Base-by-base conservation (phyloP, 2,329 filamentous ascomycete species). In the Didymella pinodella region DNA sequence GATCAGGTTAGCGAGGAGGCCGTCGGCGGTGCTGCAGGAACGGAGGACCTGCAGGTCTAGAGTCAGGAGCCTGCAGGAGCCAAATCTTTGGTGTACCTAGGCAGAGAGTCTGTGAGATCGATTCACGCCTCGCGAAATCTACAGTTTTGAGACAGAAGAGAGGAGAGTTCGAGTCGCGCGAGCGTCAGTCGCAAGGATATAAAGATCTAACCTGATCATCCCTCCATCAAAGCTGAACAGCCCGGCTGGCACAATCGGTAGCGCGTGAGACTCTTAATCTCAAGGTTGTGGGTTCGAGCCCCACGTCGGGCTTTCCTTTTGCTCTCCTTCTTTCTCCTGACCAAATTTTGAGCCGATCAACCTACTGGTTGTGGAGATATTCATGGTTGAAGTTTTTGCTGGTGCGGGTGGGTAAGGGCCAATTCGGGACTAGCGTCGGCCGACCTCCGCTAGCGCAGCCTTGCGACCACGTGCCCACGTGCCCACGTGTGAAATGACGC, bases 211-310 rank as follows among this genome's bases (percentile, higher is more conserved):
- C 2, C 18, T 32, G n/a, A 5, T 14, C 4, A 22, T 11, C 3
- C 20, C 11, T 29, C 5, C n/a, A 47, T 25, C n/a, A 47, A 53
- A 28, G 22, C 7, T 3, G 25, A 32, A 47, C 25, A 26, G 51
- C 51, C 51, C 51, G 51, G 51, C 51, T 54, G 51, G 51, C 51
- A 54, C 51, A 54, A 54, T 54, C 51, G 51, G 51, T 54, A 54
- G 51, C 51, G 51, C 51, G 51, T 54, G 51, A 54, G 51, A 54
- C 51, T 54, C 51, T 54, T 54, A 54, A 54, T 54, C 51, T 54
- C 51, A 54, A 54, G 51, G 51, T 54, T 54, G 51, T 41, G 51
- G 51, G 51, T 54, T 54, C 51, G 51, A 54, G 51, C 51, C 51
- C 51, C 51, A 41, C 51, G 51, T 54, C 51, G 51, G 51, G 51